Conservation (phyloP, 208 protist genomes). For the Trypanosoma avium region DNA sequence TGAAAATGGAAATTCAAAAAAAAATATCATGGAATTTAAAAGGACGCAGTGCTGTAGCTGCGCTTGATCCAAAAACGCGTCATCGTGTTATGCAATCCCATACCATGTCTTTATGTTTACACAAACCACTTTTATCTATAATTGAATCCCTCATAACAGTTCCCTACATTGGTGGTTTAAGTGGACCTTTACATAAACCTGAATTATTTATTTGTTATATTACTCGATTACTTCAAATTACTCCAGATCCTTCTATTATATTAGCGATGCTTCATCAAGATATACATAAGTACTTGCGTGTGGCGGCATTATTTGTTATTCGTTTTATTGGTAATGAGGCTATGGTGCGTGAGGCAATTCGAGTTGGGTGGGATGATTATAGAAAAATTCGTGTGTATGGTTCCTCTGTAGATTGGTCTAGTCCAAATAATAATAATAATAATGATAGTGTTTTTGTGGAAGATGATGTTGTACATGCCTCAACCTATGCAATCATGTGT, state of each 20-base stretch:
- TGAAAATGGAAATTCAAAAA: conserved; percentile 6
- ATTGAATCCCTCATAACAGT: conserved; percentile 60
- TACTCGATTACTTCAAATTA: conserved; percentile 65
- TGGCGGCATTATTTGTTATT: conserved; percentile 66
- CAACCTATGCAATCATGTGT: conserved; percentile 46
- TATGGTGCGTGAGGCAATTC: conserved; percentile 52
- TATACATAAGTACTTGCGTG: conserved; percentile 79
- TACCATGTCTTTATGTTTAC: conserved; percentile 51
- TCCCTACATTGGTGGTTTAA: conserved; percentile 45
- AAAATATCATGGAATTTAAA: conserved; percentile 61
- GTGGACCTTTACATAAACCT: conserved; percentile 43
- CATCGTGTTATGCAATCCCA: conserved; percentile 56
- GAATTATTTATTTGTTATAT: conserved; percentile 76
- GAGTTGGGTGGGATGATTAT: conserved; percentile 66
- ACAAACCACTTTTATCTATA: conserved; percentile 70
- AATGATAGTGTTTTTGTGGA: conserved; percentile 4
- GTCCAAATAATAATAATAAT: conserved; percentile 1
- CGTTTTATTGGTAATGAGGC: conserved; percentile 59
- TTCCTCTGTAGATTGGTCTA: conserved; percentile 33
- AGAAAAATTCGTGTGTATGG: conserved; percentile 74
- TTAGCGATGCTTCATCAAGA: conserved; percentile 73
- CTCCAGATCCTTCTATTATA: conserved; percentile 49
- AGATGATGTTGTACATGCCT: conserved; percentile 18
- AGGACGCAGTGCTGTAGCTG: conserved; percentile 52
- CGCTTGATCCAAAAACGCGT: conserved; percentile 58